Evolutionary conservation across 441 rosid species (phyloP).

Genomic region (Macaranga tanarius): DNA sequence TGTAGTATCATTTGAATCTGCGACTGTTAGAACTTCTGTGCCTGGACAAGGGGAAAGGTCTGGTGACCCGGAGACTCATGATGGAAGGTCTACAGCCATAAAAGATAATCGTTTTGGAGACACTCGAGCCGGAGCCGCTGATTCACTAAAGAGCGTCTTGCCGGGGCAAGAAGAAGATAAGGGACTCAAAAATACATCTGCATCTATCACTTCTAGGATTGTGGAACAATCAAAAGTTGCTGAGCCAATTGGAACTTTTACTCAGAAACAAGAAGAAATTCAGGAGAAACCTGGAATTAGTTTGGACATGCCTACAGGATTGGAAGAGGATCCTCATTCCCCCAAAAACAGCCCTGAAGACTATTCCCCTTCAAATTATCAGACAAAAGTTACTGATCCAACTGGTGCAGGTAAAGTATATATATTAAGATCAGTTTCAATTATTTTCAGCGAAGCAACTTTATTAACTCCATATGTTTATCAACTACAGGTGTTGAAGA

Average conservation of each 20-base stretch:
- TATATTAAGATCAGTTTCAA: not conserved
- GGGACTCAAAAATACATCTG: constrained; percentile 18
- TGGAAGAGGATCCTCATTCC: constrained; percentile 56
- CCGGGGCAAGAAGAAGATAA: not conserved
- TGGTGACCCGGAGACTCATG: constrained; percentile 20
- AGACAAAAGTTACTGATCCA: constrained; percentile 54
- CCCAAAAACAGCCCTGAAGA: constrained; percentile 32
- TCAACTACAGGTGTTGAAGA: constrained; percentile 40
- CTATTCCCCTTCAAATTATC: constrained; percentile 44
- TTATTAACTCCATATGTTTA: not conserved
- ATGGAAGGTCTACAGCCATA: constrained; percentile 21
- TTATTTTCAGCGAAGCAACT: not conserved
- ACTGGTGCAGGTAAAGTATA: constrained; percentile 34
- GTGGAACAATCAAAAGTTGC: constrained; percentile 12
- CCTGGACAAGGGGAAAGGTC: constrained; percentile 28
- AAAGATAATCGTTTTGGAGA: not conserved
- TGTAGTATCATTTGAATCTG: constrained; percentile 41
- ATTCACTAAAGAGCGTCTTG: not conserved
- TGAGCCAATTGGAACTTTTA: constrained; percentile 12
- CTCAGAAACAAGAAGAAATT: constrained; percentile 12
- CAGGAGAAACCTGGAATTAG: constrained; percentile 36
- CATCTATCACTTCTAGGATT: constrained; percentile 25
- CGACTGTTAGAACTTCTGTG: constrained; percentile 25
- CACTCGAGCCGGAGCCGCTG: not conserved
- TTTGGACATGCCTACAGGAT: constrained; percentile 33